Evolutionary conservation across 1,284 basidiomycete genomes (phyloP).

Genomic region (Rhodotorula sp.): DNA sequence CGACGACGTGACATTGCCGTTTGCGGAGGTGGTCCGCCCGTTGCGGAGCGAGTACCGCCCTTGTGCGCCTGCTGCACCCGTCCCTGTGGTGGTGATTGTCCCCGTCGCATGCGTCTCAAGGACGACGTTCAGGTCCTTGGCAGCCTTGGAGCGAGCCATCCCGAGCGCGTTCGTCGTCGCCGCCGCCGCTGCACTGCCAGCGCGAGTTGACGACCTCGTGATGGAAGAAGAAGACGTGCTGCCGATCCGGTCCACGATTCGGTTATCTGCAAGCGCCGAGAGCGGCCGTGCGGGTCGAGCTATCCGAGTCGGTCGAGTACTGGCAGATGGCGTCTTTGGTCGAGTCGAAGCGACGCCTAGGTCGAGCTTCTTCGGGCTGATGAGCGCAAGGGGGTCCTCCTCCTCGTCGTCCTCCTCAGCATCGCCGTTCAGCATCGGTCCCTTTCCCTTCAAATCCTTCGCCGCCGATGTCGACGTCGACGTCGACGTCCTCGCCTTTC

Average conservation of each 20-base stretch:
- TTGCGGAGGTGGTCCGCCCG: slow-evolving; percentile 3
- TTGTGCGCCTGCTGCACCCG: neutral
- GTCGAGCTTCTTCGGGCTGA: slow-evolving; percentile 10
- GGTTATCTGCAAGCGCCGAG: slow-evolving; percentile 32
- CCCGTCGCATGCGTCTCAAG: slow-evolving; percentile 22
- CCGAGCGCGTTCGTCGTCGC: neutral
- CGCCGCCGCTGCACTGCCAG: neutral
- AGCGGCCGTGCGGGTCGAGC: slow-evolving; percentile 28
- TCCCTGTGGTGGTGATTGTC: neutral
- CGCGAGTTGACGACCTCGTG: neutral
- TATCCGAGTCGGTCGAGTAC: slow-evolving; percentile 31
- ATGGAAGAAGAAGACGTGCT: neutral
- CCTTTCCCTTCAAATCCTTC: slow-evolving; percentile 1
- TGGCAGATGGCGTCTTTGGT: slow-evolving; percentile 1
- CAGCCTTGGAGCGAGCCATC: slow-evolving; percentile 18
- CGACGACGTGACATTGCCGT: no score
- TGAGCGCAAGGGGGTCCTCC: slow-evolving; percentile 20
- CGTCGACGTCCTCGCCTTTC: slow-evolving; percentile 2
- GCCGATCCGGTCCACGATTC: slow-evolving; percentile 35
- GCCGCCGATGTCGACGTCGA: neutral
- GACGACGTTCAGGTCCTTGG: slow-evolving; percentile 33
- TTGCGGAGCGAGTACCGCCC: slow-evolving; percentile 25
- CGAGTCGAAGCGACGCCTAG: slow-evolving; percentile 10
- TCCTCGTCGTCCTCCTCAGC: slow-evolving; percentile 8
- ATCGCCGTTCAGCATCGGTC: neutral